phyloP scores from a whole-genome alignment of 305 asterid genomes.

The Ilex paraguariensis region DNA sequence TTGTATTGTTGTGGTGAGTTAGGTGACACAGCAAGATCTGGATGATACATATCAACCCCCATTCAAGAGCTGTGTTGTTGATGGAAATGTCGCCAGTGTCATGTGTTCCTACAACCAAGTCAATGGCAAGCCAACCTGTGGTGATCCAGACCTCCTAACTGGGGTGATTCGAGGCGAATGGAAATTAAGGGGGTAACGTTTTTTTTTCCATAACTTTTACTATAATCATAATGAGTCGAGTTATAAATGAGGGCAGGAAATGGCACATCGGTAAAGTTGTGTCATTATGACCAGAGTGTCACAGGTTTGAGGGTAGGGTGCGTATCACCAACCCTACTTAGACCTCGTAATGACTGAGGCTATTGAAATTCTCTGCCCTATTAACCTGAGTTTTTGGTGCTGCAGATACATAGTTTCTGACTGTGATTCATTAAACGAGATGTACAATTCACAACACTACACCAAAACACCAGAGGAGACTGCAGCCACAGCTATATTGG shows the following conservation, averaged over 20 bases:
- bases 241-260: too few species aligned
- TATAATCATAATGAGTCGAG: too few species aligned
- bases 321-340: too few species aligned
- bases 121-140: conserved; percentile 71
- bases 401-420: conserved; percentile 65
- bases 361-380: too few species aligned
- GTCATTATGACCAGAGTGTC: too few species aligned
- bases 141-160: conserved; percentile 46
- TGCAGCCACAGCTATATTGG: conserved; percentile 57
- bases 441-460: conserved; percentile 45
- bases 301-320: too few species aligned
- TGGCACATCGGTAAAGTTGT: too few species aligned
- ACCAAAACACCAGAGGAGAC: conserved; percentile 78
- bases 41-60: conserved; percentile 93
- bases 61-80: conserved; percentile 77
- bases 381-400: conserved; percentile 1
- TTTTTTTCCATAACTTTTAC: background rate
- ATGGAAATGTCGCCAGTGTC: conserved; percentile 77
- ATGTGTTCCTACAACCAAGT: conserved; percentile 84
- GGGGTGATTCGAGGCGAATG: conserved; percentile 74
- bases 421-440: conserved; percentile 62
- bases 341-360: too few species aligned
- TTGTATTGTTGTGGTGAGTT: conserved; percentile 2
- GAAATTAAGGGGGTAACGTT: conserved; percentile 61
- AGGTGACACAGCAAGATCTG: conserved; percentile 90